Conservation (phyloP, 2,329 filamentous ascomycete genomes). For the Penicillium oxalicum region DNA sequence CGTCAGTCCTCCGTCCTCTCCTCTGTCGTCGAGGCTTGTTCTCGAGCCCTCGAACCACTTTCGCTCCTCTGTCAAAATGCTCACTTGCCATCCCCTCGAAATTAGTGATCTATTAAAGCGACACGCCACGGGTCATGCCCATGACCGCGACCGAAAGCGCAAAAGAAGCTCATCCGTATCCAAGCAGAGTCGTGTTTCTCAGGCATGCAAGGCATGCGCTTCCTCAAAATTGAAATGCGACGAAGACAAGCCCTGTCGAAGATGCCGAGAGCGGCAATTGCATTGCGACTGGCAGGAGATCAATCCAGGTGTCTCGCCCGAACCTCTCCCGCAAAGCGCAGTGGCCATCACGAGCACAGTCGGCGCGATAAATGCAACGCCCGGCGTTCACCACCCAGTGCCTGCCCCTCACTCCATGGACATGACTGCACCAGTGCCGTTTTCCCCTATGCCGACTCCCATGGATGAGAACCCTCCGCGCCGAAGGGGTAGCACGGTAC, state of each 20-base stretch:
- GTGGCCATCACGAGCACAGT: conserved; percentile 1
- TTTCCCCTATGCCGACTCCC: conserved; percentile 14
- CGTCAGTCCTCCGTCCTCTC: conserved; percentile 15
- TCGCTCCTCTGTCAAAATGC: not conserved
- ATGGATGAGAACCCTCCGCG: conserved; percentile 8
- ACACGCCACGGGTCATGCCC: conserved; percentile 37
- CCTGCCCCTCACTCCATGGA: not conserved
- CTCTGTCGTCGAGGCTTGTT: not conserved
- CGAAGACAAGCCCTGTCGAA: conserved; percentile 49
- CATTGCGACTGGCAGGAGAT: conserved; percentile 34
- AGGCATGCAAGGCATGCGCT: conserved; percentile 50
- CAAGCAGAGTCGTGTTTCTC: conserved; percentile 37
- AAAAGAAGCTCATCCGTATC: conserved; percentile 16
- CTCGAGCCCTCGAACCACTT: not conserved
- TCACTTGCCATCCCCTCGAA: not conserved
- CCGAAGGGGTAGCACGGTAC: not conserved
- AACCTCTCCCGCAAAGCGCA: conserved; percentile 8
- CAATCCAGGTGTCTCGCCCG: conserved; percentile 15
- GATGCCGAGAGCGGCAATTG: conserved; percentile 47
- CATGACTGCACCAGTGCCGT: conserved; percentile 2
- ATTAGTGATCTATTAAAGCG: conserved; percentile 45
- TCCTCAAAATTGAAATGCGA: conserved; percentile 50
- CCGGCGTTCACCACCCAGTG: not conserved
- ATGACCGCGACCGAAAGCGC: conserved; percentile 33
- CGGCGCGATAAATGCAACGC: not conserved